Percentiles rank a stretch among this genome's conserved stretches.
Conservation (phyloP, 768 basidiomycete genomes). For the Strobilomyces echinocephalus region DNA sequence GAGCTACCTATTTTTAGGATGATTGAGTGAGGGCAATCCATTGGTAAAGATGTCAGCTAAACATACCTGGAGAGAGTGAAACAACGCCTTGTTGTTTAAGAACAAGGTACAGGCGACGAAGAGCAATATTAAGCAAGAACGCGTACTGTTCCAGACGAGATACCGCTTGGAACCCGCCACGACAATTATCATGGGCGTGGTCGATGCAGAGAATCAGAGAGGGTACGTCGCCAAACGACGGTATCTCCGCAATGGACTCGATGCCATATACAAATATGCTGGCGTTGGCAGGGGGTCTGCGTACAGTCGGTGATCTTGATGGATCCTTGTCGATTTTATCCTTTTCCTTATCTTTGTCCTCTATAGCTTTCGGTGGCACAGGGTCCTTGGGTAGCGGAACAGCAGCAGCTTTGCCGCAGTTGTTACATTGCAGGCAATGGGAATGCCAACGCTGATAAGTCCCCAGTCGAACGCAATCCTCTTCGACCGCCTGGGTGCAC, state of each 20-base stretch:
- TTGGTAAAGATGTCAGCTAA: slow-evolving; percentile 4
- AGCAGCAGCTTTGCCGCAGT: slow-evolving; percentile 75
- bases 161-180: slow-evolving; percentile 81
- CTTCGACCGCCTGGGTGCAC: slow-evolving; percentile 89
- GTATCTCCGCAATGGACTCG: slow-evolving; percentile 61
- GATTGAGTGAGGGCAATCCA: slow-evolving; percentile 9
- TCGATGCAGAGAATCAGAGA: slow-evolving; percentile 71
- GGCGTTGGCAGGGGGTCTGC: slow-evolving; percentile 79
- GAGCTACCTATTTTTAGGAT: slow-evolving; percentile 20
- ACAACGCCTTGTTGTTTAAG: slow-evolving; percentile 88
- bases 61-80: slow-evolving; percentile 69
- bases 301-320: slow-evolving; percentile 58
- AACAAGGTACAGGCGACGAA: slow-evolving; percentile 83
- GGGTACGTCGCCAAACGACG: slow-evolving; percentile 70
- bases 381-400: slow-evolving; percentile 55
- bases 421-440: slow-evolving; percentile 79
- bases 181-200: slow-evolving; percentile 65
- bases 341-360: slow-evolving; percentile 44
- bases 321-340: slow-evolving; percentile 40
- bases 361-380: slow-evolving; percentile 45
- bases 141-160: slow-evolving; percentile 96
- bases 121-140: slow-evolving; percentile 91
- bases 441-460: slow-evolving; percentile 99
- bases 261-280: slow-evolving; percentile 72
- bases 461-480: slow-evolving; percentile 91